Conservation (phyloP, 257 asterid species). For the Verbascum thapsus region DNA sequence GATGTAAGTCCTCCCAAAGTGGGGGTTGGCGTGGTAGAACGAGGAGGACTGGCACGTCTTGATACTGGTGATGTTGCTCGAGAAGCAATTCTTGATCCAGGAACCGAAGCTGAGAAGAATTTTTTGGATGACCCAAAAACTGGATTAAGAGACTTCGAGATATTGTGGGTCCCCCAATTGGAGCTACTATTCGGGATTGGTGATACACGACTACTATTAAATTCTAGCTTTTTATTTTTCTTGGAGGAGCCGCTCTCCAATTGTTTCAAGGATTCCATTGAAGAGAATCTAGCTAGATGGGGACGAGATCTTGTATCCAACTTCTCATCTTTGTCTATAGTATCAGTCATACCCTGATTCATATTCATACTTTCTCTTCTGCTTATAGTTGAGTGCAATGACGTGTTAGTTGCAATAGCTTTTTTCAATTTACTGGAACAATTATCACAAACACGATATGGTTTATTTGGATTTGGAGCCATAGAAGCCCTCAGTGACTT, state of each 20-base stretch:
- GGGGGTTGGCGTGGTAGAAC: slow-evolving; percentile 91
- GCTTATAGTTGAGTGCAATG: slow-evolving; percentile 57
- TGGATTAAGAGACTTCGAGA: slow-evolving; percentile 72
- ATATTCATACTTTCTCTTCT: slow-evolving; percentile 66
- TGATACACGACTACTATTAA: slow-evolving; percentile 78
- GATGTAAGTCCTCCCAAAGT: slow-evolving; percentile 81
- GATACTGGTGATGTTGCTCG: slow-evolving; percentile 95
- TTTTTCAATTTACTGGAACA: slow-evolving; percentile 77
- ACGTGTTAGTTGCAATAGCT: slow-evolving; percentile 61
- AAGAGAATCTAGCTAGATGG: slow-evolving; percentile 60
- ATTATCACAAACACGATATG: slow-evolving; percentile 87
- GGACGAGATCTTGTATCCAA: slow-evolving; percentile 61
- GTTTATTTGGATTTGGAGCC: slow-evolving; percentile 91
- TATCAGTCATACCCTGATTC: slow-evolving; percentile 51
- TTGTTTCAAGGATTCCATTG: slow-evolving; percentile 75
- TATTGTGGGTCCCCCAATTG: slow-evolving; percentile 61
- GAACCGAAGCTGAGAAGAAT: slow-evolving; percentile 85
- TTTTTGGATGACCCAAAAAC: slow-evolving; percentile 83
- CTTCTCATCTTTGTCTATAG: slow-evolving; percentile 58
- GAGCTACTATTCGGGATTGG: slow-evolving; percentile 78
- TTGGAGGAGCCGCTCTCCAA: slow-evolving; percentile 57
- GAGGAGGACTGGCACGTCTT: slow-evolving; percentile 83
- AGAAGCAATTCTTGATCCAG: slow-evolving; percentile 91
- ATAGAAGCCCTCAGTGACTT: slow-evolving; percentile 87
- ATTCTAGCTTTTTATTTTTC: slow-evolving; percentile 67